Conservation (phyloP, 2,329 filamentous ascomycete species). For the Colletotrichum graminicola region DNA sequence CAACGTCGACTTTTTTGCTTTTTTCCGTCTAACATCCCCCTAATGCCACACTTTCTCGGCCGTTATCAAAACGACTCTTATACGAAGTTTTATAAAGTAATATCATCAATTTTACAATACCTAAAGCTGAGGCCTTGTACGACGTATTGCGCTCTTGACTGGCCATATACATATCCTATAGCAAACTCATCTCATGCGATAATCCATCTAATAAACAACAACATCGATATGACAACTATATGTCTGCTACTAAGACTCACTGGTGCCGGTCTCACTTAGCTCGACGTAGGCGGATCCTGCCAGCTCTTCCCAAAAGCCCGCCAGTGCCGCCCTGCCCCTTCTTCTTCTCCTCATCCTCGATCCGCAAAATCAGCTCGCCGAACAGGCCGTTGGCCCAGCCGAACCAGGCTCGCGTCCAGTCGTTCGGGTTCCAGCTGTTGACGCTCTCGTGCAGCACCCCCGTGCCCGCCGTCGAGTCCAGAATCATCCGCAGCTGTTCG, state of each 20-base stretch:
- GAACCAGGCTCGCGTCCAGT: constrained; percentile 61
- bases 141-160: neutral
- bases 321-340: neutral
- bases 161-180: neutral
- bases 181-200: neutral
- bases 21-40: neutral
- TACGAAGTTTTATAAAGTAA: neutral
- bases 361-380: constrained; percentile 55
- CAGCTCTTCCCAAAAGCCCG: constrained; percentile 25
- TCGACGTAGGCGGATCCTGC: constrained; percentile 10
- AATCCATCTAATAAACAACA: too few relatives aligned
- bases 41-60: neutral
- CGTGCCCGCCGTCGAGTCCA: constrained; percentile 55
- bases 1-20: neutral
- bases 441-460: constrained; percentile 65
- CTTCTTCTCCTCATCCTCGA: constrained; percentile 38
- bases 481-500: constrained; percentile 53
- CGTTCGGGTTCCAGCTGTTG: constrained; percentile 54
- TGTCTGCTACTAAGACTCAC: neutral
- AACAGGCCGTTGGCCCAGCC: constrained; percentile 59
- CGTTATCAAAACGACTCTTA: too few relatives aligned
- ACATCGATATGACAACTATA: too few relatives aligned
- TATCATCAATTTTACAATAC: neutral
- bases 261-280: too few relatives aligned
- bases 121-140: too few relatives aligned